Evolutionary conservation across 257 asterid genomes (phyloP), one percentile per base, ranked within the genome.

Genomic region (Datura wrightii): DNA sequence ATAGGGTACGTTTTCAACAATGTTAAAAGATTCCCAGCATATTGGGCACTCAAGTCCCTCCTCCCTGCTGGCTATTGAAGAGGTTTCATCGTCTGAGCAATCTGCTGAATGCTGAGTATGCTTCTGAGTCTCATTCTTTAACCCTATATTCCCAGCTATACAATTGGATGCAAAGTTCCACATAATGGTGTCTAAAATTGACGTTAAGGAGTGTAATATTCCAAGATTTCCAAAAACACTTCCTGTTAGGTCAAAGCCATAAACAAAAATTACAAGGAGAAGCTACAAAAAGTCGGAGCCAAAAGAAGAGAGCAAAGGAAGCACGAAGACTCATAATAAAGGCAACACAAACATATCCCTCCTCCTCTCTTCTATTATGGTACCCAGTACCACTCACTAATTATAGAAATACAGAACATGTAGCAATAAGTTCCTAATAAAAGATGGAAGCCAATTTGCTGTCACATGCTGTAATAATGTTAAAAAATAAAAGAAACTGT

Each of bases 1-100:
- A 62, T 93, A 96, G 36, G 99, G 99, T 36, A 94, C 85, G 85
- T 96, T 96, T 85, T 96, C 99, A 36, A 96, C 98, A 2, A 96
- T 93, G 92, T 96, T 96, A 84, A 96, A 94, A 59, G 97, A 96
- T 85, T 96, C 99, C 92, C 96, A 93, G 90, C 99, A 96, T 88
- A 96, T 93, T 1, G 99, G 99, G 86, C 99, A 96, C 84, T 96
- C 99, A 62, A 96, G 89, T 56, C 96, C 96, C 83, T 92, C 93
- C 69, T 91, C 96, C 87, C 92, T 86, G 88, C 95, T 93, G 62
- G 92, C 71, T 54, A 79, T 84, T 66, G 98, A 94, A 67, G 93
- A 91, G 52, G 55, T 91, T 83, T 93, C 99, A 82, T 93, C 98
- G 24, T 96, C 98, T 9, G 97, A 94, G 88, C 90, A 89, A 79